Conservation (phyloP, 306 rosid species). For the Spatholobus suberectus region DNA sequence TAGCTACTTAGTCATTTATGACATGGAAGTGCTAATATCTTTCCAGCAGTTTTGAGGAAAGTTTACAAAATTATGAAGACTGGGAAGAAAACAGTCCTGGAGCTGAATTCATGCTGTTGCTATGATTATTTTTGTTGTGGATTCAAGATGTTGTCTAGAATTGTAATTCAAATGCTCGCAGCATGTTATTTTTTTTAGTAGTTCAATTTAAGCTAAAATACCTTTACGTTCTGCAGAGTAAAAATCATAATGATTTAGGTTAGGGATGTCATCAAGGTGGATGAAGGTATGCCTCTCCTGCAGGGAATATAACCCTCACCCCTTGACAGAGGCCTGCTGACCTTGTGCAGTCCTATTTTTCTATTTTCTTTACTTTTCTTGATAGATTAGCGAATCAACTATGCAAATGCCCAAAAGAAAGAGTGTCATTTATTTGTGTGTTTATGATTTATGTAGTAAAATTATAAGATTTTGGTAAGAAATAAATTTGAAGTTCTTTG, state of each 20-base stretch:
- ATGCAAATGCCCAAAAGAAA: slow-evolving; percentile 1
- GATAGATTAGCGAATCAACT: not conserved
- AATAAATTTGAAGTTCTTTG: not conserved
- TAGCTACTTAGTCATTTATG: slow-evolving; percentile 13
- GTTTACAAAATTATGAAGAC: not conserved
- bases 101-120: not conserved
- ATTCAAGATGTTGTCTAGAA: not conserved
- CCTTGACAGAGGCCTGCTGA: slow-evolving; percentile 6
- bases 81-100: not conserved
- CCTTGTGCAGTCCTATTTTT: slow-evolving; percentile 3
- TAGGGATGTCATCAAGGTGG: not conserved
- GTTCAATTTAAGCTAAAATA: slow-evolving; percentile 1
- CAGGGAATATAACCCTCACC: not conserved
- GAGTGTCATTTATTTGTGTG: slow-evolving; percentile 13
- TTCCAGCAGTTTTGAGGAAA: not conserved
- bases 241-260: not conserved
- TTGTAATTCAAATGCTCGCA: slow-evolving; percentile 11
- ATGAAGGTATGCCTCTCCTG: not conserved
- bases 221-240: slow-evolving; percentile 2
- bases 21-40: not conserved
- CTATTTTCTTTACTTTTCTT: not conserved
- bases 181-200: slow-evolving; percentile 7
- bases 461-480: not conserved
- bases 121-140: slow-evolving; percentile 9
- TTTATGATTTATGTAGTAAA: slow-evolving; percentile 15